Evolutionary conservation across 768 basidiomycete species (phyloP).

Genomic region (Wakefieldia striispora): DNA sequence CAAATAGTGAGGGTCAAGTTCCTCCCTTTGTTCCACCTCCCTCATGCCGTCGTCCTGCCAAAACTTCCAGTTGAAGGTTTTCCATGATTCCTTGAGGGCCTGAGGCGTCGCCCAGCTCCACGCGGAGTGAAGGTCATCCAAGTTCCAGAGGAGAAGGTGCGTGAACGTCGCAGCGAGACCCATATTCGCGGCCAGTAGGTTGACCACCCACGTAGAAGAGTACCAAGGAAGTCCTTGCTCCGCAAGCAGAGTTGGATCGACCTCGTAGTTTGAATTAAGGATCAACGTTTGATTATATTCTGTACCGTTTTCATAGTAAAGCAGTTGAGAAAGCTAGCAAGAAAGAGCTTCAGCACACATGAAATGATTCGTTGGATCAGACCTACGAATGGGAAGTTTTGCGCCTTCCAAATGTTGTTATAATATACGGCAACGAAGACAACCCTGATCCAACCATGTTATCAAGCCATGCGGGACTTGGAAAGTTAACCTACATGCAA

Average conservation of each 20-base stretch:
- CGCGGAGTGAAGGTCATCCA: constrained; percentile 44
- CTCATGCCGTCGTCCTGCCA: constrained; percentile 27
- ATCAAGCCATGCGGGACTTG: neutral
- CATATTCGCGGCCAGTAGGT: constrained; percentile 19
- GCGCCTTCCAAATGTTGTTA: constrained; percentile 54
- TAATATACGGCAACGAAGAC: constrained; percentile 41
- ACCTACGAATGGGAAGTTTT: constrained; percentile 57
- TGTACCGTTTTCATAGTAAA: constrained; percentile 54
- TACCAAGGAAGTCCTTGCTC: constrained; percentile 36
- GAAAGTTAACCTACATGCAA: constrained; percentile 44
- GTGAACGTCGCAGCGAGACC: constrained; percentile 47
- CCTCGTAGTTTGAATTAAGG: constrained; percentile 48
- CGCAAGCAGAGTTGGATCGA: constrained; percentile 48
- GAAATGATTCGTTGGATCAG: constrained; percentile 25
- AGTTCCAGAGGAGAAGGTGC: constrained; percentile 53
- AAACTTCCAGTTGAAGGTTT: constrained; percentile 35
- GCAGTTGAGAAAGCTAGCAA: constrained; percentile 41
- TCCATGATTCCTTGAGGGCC: constrained; percentile 25
- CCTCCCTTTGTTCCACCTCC: constrained; percentile 34
- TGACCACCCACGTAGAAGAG: constrained; percentile 24
- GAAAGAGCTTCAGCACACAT: neutral
- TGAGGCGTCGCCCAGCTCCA: constrained; percentile 46
- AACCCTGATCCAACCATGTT: constrained; percentile 23
- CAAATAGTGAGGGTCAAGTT: constrained; percentile 52
- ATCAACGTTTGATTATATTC: constrained; percentile 53